Conservation (phyloP, 73 alveolate genomes). For the Uronychia binucleata region DNA sequence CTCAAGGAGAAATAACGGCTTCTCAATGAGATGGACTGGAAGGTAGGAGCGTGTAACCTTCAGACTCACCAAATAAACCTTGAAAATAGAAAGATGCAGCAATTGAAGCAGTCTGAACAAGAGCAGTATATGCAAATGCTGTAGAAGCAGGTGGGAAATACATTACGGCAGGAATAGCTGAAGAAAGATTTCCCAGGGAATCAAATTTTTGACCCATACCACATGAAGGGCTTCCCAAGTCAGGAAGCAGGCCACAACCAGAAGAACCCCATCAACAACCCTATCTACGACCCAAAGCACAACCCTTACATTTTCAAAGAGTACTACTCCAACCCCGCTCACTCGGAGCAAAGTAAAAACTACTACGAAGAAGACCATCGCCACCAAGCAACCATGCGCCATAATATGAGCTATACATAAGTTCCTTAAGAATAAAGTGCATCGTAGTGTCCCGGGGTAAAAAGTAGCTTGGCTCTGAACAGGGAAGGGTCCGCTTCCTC, state of each 20-base stretch:
- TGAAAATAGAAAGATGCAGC: not conserved
- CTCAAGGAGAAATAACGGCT: not conserved
- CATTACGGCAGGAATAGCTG: not conserved
- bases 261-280: too few relatives aligned
- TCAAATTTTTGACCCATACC: not conserved
- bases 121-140: not conserved
- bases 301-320: too few relatives aligned
- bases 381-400: too few relatives aligned
- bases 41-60: not conserved
- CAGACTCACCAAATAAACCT: not conserved
- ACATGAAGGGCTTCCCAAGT: not conserved
- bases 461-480: conserved; percentile 33
- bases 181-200: not conserved
- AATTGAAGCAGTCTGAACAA: not conserved
- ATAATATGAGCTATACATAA: too few relatives aligned
- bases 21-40: not conserved
- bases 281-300: too few relatives aligned
- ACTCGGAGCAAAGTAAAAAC: too few relatives aligned
- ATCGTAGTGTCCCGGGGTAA: conserved; percentile 62
- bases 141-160: not conserved
- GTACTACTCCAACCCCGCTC: too few relatives aligned
- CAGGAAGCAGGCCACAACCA: too few relatives aligned
- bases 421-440: conserved; percentile 30
- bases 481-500: conserved; percentile 38
- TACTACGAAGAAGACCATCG: too few relatives aligned